A percentile compares a stretch with the other conserved stretches of the same genome.
phyloP scores from a whole-genome alignment of 441 rosid species.

The Mallotus japonicus region DNA sequence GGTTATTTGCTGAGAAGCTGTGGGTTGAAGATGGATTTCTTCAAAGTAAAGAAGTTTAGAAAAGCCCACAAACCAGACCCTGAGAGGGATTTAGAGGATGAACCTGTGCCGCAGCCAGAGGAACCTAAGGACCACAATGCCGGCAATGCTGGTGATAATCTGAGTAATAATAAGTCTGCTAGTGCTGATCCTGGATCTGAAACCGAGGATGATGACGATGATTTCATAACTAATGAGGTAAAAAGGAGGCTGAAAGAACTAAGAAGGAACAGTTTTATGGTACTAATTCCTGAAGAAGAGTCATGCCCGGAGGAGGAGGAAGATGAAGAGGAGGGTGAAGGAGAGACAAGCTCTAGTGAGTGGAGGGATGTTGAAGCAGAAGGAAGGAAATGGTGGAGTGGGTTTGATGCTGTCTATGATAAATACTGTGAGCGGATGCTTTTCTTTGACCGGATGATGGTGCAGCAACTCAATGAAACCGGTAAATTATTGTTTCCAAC shows the following conservation, averaged over 20 bases:
- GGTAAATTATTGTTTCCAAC: conserved; percentile 41
- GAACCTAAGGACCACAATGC: conserved; percentile 45
- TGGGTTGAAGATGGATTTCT: conserved; percentile 59
- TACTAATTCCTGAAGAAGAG: conserved; percentile 86
- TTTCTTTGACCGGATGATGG: conserved; percentile 71
- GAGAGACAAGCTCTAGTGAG: conserved; percentile 54
- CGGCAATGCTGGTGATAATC: conserved; percentile 26
- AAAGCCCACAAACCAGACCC: conserved; percentile 48
- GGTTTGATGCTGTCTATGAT: conserved; percentile 84
- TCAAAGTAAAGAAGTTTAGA: conserved; percentile 64
- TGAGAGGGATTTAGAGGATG: conserved; percentile 52
- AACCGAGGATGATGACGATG: conserved; percentile 86
- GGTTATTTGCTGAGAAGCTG: neutral
- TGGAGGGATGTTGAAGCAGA: conserved; percentile 96
- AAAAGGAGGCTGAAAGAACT: conserved; percentile 86
- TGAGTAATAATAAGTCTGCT: conserved; percentile 31
- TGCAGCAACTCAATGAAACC: conserved; percentile 57
- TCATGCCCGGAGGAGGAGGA: conserved; percentile 60
- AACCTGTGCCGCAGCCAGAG: conserved; percentile 40
- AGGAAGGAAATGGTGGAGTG: conserved; percentile 95
- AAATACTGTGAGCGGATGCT: conserved; percentile 89
- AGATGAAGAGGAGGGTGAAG: conserved; percentile 49
- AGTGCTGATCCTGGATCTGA: conserved; percentile 40
- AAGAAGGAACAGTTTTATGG: conserved; percentile 90
- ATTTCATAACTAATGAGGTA: conserved; percentile 89